Evolutionary conservation across 225 moss, liverwort and hornwort species (phyloP).

Genomic region (Bryum argenteum): DNA sequence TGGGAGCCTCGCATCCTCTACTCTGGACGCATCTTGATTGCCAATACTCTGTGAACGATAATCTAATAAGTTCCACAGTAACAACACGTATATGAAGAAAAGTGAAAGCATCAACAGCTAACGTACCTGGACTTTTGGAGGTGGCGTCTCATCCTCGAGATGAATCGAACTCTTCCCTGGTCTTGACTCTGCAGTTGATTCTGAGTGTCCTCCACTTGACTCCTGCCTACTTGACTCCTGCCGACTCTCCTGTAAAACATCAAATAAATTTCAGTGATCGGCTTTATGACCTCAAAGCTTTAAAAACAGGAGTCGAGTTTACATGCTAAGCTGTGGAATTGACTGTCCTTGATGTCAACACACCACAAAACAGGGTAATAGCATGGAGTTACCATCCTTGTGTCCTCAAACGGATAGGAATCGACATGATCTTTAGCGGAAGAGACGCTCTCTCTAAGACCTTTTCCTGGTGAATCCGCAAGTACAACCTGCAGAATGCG

Average conservation of each 20-base stretch:
- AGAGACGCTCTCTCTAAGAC: constrained; percentile 35
- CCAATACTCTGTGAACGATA: constrained; percentile 26
- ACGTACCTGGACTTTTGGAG: constrained; percentile 37
- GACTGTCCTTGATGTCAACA: constrained; percentile 2
- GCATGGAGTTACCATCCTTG: constrained; percentile 40
- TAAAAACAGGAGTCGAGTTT: not conserved
- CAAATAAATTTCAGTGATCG: constrained; percentile 9
- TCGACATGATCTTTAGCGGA: constrained; percentile 27
- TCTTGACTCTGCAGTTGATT: constrained; percentile 38
- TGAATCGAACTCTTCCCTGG: constrained; percentile 29
- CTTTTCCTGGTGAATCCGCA: constrained; percentile 35
- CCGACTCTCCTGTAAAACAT: constrained; percentile 41
- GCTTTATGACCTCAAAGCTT: constrained; percentile 3
- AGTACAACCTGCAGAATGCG: constrained; percentile 42
- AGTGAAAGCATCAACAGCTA: constrained; percentile 10
- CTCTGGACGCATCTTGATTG: constrained; percentile 8
- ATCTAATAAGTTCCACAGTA: not conserved
- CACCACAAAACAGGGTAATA: constrained; percentile 1
- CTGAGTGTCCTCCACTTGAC: constrained; percentile 21
- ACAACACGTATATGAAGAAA: not conserved
- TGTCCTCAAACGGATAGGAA: constrained; percentile 29
- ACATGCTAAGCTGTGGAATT: constrained; percentile 4
- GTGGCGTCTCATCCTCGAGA: constrained; percentile 24
- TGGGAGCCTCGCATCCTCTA: constrained; percentile 7
- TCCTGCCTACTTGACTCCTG: constrained; percentile 31